These are phyloP conservation scores for Auriculariales sp. DNA, from an alignment of 768 basidiomycete species.

Conservation along the genomic window DNA sequence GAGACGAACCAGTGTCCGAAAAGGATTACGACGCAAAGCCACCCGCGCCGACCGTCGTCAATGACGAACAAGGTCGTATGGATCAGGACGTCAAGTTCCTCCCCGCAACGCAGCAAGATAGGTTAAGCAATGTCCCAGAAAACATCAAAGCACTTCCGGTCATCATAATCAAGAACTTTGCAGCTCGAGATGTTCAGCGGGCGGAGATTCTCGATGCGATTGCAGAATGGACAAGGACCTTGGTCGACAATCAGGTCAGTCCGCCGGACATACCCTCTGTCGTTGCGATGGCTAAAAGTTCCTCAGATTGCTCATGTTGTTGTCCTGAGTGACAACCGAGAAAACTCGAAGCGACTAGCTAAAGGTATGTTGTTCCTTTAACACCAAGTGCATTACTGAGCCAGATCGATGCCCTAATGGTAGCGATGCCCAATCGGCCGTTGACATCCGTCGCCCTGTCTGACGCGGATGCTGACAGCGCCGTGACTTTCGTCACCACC, in stretches of 20 bases:
- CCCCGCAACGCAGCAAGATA: background rate
- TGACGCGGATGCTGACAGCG: constrained; percentile 73
- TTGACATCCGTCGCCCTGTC: constrained; percentile 62
- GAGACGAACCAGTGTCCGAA: constrained; percentile 44
- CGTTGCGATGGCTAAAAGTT: background rate
- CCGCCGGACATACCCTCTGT: background rate
- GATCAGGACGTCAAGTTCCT: background rate
- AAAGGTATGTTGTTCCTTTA: constrained; percentile 27
- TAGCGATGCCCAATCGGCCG: constrained; percentile 76
- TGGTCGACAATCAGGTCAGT: constrained; percentile 66
- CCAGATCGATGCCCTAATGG: background rate
- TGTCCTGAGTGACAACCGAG: constrained; percentile 79
- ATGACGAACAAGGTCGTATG: constrained; percentile 23
- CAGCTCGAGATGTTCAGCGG: constrained; percentile 35
- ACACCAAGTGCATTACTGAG: background rate
- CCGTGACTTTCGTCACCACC: constrained; percentile 66
- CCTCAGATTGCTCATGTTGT: constrained; percentile 79
- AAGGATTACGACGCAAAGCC: constrained; percentile 16
- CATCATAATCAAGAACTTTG: constrained; percentile 74
- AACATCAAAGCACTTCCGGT: constrained; percentile 59
- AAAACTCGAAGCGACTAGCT: constrained; percentile 71
- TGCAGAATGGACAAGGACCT: constrained; percentile 68
- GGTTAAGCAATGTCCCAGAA: constrained; percentile 8
- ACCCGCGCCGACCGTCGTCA: constrained; percentile 15
- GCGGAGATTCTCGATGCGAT: constrained; percentile 65